phyloP scores from a whole-genome alignment of 805 yeast genomes.

The Candida khao-thaluensis region DNA sequence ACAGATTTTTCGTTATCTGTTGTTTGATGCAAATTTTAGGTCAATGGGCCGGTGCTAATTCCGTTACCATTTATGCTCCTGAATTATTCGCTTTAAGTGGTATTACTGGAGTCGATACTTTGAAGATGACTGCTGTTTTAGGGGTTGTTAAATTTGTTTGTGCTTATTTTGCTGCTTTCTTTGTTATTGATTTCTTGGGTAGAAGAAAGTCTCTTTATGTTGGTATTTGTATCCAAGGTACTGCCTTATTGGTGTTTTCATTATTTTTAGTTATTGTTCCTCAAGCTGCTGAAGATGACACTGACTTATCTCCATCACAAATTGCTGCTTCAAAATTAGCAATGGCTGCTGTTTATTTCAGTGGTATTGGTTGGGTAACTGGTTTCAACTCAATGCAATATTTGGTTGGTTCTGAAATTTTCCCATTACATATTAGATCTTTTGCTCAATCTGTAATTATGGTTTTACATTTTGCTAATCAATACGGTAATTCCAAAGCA shows the following conservation, averaged over 20 bases:
- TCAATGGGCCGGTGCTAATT: conserved; percentile 62
- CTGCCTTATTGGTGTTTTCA: conserved; percentile 47
- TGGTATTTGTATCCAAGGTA: conserved; percentile 47
- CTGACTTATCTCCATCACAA: conserved; percentile 28
- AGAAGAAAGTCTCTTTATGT: conserved; percentile 48
- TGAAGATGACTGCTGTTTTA: conserved; percentile 50
- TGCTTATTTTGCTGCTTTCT: conserved; percentile 52
- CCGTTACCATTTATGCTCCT: conserved; percentile 57
- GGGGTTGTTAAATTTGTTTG: conserved; percentile 53
- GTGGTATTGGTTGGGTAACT: conserved; percentile 58
- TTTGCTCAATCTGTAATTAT: conserved; percentile 51
- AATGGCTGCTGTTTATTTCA: conserved; percentile 47
- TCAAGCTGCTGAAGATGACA: conserved; percentile 33
- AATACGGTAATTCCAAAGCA: conserved; percentile 57
- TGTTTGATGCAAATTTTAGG: conserved; percentile 46
- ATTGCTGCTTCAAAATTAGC: conserved; percentile 46
- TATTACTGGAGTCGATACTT: conserved; percentile 37
- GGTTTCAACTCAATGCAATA: conserved; percentile 60
- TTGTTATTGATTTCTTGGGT: conserved; percentile 53
- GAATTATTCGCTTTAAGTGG: conserved; percentile 51
- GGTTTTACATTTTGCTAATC: conserved; percentile 57
- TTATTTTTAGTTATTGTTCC: conserved; percentile 47
- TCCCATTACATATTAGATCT: conserved; percentile 51
- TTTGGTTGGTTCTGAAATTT: conserved; percentile 53
- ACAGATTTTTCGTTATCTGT: conserved; percentile 46